Conservation (phyloP, 169 alveolate species). For the Eimeria necatrix region DNA sequence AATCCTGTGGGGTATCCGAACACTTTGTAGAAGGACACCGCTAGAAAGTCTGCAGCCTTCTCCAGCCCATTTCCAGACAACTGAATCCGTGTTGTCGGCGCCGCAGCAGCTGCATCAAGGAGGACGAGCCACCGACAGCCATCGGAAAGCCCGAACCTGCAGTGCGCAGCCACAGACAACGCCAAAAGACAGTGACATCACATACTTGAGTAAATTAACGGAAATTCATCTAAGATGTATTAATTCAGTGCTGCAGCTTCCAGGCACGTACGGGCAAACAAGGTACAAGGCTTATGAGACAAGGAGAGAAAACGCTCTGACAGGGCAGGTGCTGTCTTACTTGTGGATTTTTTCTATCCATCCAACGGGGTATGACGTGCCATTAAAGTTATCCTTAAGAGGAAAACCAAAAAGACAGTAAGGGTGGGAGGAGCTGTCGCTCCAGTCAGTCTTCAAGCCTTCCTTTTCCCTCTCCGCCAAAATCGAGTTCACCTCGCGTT, state of each 20-base stretch:
- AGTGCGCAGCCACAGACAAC: too few species aligned
- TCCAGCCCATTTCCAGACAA: slow-evolving; percentile 27
- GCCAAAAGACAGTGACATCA: background rate
- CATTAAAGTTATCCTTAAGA: slow-evolving; percentile 84
- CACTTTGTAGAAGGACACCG: slow-evolving; percentile 85
- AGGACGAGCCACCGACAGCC: slow-evolving; percentile 83
- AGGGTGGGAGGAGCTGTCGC: background rate
- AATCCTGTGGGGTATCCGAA: slow-evolving; percentile 87
- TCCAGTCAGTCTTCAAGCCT: background rate
- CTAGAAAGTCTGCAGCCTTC: slow-evolving; percentile 83
- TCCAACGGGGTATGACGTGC: slow-evolving; percentile 77
- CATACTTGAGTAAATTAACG: background rate
- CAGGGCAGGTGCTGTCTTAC: background rate
- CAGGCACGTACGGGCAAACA: too few species aligned
- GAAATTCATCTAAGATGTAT: background rate
- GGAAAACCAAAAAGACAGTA: slow-evolving; percentile 84
- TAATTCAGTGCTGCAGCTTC: too few species aligned
- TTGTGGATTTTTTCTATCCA: slow-evolving; percentile 82
- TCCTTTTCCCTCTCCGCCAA: slow-evolving; percentile 64
- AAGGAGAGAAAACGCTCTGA: background rate
- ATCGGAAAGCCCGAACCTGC: slow-evolving; percentile 78
- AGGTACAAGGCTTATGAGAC: too few species aligned
- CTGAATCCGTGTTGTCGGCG: slow-evolving; percentile 81
- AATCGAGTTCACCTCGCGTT: slow-evolving; percentile 77
- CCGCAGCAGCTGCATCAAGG: slow-evolving; percentile 85